phyloP scores from a whole-genome alignment of 768 basidiomycete genomes.

The Saitozyma sp. region DNA sequence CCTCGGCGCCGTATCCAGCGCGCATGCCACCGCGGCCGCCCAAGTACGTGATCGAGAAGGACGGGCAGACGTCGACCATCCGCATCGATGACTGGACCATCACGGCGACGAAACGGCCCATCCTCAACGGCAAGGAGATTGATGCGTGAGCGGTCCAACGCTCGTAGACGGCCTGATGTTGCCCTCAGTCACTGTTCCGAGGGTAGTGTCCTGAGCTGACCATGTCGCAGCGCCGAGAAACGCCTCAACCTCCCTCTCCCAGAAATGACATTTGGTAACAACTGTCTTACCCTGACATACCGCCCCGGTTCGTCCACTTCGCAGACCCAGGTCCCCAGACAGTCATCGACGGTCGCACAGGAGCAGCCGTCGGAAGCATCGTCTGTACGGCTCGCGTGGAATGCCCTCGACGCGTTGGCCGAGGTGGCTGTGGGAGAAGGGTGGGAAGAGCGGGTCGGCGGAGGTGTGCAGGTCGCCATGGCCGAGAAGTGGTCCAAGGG shows the following conservation, averaged over 20 bases:
- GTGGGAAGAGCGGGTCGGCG: slow-evolving; percentile 77
- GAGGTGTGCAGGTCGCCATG: slow-evolving; percentile 90
- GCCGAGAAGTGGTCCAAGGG: slow-evolving; percentile 92
- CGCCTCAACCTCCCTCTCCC: slow-evolving; percentile 72
- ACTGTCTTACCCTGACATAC: slow-evolving; percentile 70
- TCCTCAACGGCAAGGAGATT: slow-evolving; percentile 64
- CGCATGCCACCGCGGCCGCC: slow-evolving; percentile 6
- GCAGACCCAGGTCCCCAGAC: too few species aligned
- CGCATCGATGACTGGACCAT: slow-evolving; percentile 54
- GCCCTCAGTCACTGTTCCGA: background rate
- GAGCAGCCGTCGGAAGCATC: too few species aligned
- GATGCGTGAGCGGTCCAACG: slow-evolving; percentile 55
- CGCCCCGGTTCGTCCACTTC: slow-evolving; percentile 18
- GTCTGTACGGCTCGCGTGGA: slow-evolving; percentile 57
- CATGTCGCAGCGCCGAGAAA: slow-evolving; percentile 44
- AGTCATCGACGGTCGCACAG: too few species aligned
- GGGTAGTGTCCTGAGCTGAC: slow-evolving; percentile 4
- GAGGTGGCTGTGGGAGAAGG: slow-evolving; percentile 65
- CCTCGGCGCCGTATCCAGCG: slow-evolving; percentile 9
- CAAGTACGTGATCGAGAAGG: background rate
- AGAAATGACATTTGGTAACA: slow-evolving; percentile 95
- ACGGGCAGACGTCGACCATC: slow-evolving; percentile 16
- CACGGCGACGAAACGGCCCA: slow-evolving; percentile 48
- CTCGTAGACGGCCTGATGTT: too few species aligned
- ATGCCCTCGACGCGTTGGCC: slow-evolving; percentile 66